Base-by-base conservation (phyloP, 2,329 filamentous ascomycete genomes). In the Penicillium psychrosexuale region DNA sequence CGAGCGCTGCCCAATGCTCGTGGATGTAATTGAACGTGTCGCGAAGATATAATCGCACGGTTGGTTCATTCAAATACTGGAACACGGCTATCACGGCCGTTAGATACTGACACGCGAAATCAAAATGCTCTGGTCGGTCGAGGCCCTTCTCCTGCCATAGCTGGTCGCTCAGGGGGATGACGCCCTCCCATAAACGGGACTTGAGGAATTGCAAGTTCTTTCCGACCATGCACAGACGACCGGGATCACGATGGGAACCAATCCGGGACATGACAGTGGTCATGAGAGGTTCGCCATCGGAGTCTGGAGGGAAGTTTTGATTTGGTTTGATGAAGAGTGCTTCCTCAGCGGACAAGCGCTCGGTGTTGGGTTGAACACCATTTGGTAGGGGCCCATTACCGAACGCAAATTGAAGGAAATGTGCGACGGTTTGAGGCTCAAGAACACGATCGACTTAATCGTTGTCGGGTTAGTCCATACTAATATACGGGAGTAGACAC, bases 391-490 rank as follows among this genome's bases (percentile, higher is more conserved):
- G 27, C 1, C 45, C 45, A 3, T 47, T 45, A 3, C 43, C 37
- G 9, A 40, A 1, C 9, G 49, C 53, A 33, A 62, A 67, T 24
- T 51, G 38, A 5, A 66, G 8, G 19, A 68, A 68, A 7, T 61
- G 33, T 7, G 33, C 48, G 9, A 65, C 54, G 0, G 64, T 65
- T 44, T 68, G 65, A 9, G 62, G 61, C 39, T 67, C 66, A 31
- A 69, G 44, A n/a, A 67, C 37, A n/a, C 61, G 63, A 61, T 68
- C 66, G 34, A 68, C 66, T 69, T 36, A 7, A 33, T 24, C n/a
- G 17, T 17, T 27, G 7, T 36, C 5, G n/a, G 15, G n/a, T 49
- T 43, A 49, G 42, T 22, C 8, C 22, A 24, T 24, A 24, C 11
- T 13, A 8, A 19, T 30, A 19, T 43, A 24, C 22, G 19, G 22